Evolutionary conservation across 345 rosid species (phyloP).

Genomic region (Gossypium ekmanianum): DNA sequence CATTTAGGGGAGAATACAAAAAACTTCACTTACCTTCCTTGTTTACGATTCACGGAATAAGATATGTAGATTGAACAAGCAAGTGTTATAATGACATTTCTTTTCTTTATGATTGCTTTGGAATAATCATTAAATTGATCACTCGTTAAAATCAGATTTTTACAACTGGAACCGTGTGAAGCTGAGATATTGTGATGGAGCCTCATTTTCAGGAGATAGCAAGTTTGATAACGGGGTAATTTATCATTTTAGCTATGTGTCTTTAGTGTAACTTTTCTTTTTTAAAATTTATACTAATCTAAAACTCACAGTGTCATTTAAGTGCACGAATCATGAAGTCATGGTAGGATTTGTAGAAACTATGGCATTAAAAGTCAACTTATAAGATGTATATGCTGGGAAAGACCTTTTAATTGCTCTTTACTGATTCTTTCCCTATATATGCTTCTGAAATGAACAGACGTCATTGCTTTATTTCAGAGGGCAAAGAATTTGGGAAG

Average conservation of each 20-base stretch:
- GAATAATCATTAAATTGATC: not conserved
- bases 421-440: constrained; percentile 14
- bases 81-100: not conserved
- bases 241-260: not conserved
- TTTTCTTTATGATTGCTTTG: not conserved
- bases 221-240: constrained; percentile 64
- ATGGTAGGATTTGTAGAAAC: not conserved
- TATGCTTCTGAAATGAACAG: constrained; percentile 40
- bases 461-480: constrained; percentile 79
- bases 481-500: constrained; percentile 88
- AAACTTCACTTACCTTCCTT: not conserved
- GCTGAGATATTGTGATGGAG: constrained; percentile 95
- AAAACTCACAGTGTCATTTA: constrained; percentile 4
- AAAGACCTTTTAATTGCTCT: constrained; percentile 11
- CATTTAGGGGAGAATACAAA: not conserved
- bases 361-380: not conserved
- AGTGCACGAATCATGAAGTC: not conserved
- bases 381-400: not conserved
- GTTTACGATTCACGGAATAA: not conserved
- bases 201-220: constrained; percentile 79
- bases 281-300: not conserved
- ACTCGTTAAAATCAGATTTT: constrained; percentile 50
- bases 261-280: not conserved
- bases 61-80: not conserved
- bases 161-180: constrained; percentile 97